Conservation (phyloP, 169 alveolate species). For the Plasmodium gonderi region DNA sequence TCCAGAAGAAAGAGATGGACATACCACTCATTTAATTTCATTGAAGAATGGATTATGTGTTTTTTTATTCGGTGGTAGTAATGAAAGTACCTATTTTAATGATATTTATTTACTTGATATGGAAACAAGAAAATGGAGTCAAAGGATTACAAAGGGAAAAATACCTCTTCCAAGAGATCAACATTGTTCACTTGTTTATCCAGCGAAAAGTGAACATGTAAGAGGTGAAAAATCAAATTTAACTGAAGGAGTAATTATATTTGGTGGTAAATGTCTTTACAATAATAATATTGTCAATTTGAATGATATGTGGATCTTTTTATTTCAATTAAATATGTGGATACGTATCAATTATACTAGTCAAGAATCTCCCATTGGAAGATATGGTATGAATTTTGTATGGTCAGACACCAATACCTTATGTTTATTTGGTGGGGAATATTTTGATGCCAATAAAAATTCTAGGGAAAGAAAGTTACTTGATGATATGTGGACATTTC, state of each 20-base stretch:
- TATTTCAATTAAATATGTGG: conserved; percentile 87
- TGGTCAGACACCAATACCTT: conserved; percentile 91
- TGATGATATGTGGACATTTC: conserved; percentile 90
- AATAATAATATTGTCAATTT: conserved; percentile 82
- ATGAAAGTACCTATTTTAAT: conserved; percentile 85
- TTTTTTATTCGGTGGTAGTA: conserved; percentile 89
- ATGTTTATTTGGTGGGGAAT: conserved; percentile 92
- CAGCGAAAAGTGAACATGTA: conserved; percentile 88
- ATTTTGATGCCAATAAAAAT: conserved; percentile 76
- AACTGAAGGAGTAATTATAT: conserved; percentile 71
- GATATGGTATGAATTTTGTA: conserved; percentile 89
- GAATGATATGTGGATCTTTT: conserved; percentile 92
- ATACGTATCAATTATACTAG: conserved; percentile 85
- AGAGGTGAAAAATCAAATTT: conserved; percentile 75
- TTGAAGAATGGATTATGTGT: conserved; percentile 82
- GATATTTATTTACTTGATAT: conserved; percentile 87
- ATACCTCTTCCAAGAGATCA: conserved; percentile 90
- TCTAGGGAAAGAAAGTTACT: conserved; percentile 81
- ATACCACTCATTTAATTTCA: conserved; percentile 86
- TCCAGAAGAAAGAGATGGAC: conserved; percentile 89
- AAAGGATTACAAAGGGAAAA: conserved; percentile 78
- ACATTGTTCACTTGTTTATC: conserved; percentile 88
- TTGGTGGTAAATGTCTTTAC: conserved; percentile 78
- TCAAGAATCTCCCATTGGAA: conserved; percentile 87
- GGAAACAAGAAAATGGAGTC: conserved; percentile 85